Base-by-base conservation (phyloP, 2,329 filamentous ascomycete genomes). In the Trichoderma semiorbis region DNA sequence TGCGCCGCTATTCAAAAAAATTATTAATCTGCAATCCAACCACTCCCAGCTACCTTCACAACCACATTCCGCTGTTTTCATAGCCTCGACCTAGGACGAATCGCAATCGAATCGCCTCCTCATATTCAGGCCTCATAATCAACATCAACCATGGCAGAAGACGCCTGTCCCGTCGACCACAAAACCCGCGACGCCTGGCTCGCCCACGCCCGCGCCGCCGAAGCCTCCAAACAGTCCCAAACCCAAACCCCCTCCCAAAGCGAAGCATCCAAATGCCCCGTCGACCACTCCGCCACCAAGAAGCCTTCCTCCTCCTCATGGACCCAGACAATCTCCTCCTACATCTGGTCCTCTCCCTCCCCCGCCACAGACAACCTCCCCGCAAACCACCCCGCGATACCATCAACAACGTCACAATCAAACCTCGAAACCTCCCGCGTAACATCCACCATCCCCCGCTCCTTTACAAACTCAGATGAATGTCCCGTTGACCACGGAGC, bases 161-260 rank as follows among this genome's bases (percentile, higher is more conserved):
- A 77, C 69, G 58, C 85, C 72, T 98, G 96, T 78, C 96, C 96
- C 6, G 94, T 98, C 78, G 95, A 98, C 83, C 92, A 95, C 83
- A 93, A 93, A 78, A 92, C 94, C 67, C 92, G 96, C 77, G 92
- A 94, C 77, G 90, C 92, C 77, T 99, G 95, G 95, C 88, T 98
- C 47, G 85, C 88, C 71, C 90, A 93, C 78, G 90, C 91, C 53
- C 84, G 83, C 74, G 81, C 89, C 79, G 83, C 86, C 81, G 83
- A 82, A 77, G 75, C 81, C 74, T 75, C 81, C 77, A 69, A 69
- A 10, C 50, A 28, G 5, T n/a, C 3, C 2, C 66, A 16, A 34
- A 1, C 66, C 5, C 28, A 58, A 14, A n/a, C 55, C 6, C 16
- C 7, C 3, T 7, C 55, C 18, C 65, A 32, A 43, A 43, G 18